A percentile compares a stretch with the other conserved stretches of the same genome.
These are phyloP conservation scores for Rhizopogon vesiculosus DNA, from an alignment of 768 basidiomycete genomes.

Conservation along the genomic window DNA sequence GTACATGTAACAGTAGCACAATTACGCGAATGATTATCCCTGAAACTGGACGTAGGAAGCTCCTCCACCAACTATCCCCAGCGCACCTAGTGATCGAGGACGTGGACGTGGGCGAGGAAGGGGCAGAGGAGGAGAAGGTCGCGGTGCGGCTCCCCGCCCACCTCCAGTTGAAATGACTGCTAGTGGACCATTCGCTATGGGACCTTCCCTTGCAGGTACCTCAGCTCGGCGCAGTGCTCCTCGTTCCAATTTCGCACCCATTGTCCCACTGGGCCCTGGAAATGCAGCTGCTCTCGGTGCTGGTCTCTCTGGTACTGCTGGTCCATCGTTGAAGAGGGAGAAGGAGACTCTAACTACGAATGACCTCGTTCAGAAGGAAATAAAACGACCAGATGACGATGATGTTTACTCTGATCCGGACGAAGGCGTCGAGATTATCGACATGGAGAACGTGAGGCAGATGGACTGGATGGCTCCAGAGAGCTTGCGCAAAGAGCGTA, in stretches of 20 bases:
- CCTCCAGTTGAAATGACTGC: slow-evolving; percentile 72
- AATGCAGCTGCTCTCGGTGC: slow-evolving; percentile 39
- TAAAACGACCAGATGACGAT: slow-evolving; percentile 42
- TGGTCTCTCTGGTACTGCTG: slow-evolving; percentile 44
- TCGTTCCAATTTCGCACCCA: slow-evolving; percentile 53
- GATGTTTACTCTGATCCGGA: slow-evolving; percentile 85
- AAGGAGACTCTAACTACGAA: slow-evolving; percentile 27
- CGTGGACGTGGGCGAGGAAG: slow-evolving; percentile 43
- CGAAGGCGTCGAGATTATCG: slow-evolving; percentile 82
- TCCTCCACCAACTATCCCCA: slow-evolving; percentile 25
- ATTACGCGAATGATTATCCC: neutral
- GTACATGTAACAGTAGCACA: slow-evolving; percentile 32
- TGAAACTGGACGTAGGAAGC: slow-evolving; percentile 40
- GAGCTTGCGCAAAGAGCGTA: slow-evolving; percentile 49
- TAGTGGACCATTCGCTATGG: slow-evolving; percentile 85
- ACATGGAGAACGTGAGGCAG: slow-evolving; percentile 70
- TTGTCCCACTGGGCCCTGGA: slow-evolving; percentile 34
- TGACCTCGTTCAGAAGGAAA: slow-evolving; percentile 11
- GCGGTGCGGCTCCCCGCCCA: slow-evolving; percentile 38
- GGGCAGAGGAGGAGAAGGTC: slow-evolving; percentile 51
- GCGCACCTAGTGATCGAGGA: slow-evolving; percentile 37
- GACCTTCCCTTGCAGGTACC: slow-evolving; percentile 64
- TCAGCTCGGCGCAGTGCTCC: slow-evolving; percentile 45
- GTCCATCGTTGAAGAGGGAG: slow-evolving; percentile 47
- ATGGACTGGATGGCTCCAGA: slow-evolving; percentile 93